These are phyloP conservation scores for Podospora pseudoanserina DNA, from an alignment of 495 filamentous ascomycete species.

Conservation along the genomic window DNA sequence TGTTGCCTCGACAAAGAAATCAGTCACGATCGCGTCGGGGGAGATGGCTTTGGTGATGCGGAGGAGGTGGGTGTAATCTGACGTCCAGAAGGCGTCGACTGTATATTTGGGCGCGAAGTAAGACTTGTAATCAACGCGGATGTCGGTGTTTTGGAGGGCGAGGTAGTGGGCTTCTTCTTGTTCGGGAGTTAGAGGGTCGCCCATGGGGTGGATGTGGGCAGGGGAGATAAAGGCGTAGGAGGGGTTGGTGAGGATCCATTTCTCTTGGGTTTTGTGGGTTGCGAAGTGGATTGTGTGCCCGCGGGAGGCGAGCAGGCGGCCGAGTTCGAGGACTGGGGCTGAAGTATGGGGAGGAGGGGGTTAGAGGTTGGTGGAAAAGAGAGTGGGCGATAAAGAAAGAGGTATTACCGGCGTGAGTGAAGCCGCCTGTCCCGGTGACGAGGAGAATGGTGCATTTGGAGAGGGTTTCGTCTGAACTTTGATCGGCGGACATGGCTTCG, in stretches of 20 bases:
- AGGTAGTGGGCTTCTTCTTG: slow-evolving; percentile 28
- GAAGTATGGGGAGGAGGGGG: neutral
- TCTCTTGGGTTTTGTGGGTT: slow-evolving; percentile 36
- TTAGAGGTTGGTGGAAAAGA: neutral
- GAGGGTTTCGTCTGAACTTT: neutral
- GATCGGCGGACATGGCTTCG: neutral
- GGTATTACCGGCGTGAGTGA: neutral
- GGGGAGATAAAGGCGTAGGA: slow-evolving; percentile 29
- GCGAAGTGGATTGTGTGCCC: slow-evolving; percentile 41
- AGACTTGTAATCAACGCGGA: slow-evolving; percentile 24
- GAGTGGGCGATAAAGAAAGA: neutral
- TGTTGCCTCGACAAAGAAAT: slow-evolving; percentile 40
- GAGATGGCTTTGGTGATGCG: slow-evolving; percentile 20
- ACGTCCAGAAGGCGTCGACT: slow-evolving; percentile 40
- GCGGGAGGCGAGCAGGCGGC: slow-evolving; percentile 32
- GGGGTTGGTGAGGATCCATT: slow-evolving; percentile 25
- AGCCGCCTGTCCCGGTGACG: neutral
- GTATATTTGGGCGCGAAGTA: slow-evolving; percentile 34
- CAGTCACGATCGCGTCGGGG: slow-evolving; percentile 37
- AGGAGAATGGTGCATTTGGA: slow-evolving; percentile 5
- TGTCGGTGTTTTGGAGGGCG: slow-evolving; percentile 33
- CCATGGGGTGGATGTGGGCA: slow-evolving; percentile 16
- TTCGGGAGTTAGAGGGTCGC: slow-evolving; percentile 19
- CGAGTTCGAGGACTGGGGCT: slow-evolving; percentile 39
- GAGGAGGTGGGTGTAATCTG: slow-evolving; percentile 33